A percentile compares a stretch with the other conserved stretches of the same genome.
Evolutionary conservation across 805 yeast genomes (phyloP).

Genomic region (Kregervanrija delftensis): DNA sequence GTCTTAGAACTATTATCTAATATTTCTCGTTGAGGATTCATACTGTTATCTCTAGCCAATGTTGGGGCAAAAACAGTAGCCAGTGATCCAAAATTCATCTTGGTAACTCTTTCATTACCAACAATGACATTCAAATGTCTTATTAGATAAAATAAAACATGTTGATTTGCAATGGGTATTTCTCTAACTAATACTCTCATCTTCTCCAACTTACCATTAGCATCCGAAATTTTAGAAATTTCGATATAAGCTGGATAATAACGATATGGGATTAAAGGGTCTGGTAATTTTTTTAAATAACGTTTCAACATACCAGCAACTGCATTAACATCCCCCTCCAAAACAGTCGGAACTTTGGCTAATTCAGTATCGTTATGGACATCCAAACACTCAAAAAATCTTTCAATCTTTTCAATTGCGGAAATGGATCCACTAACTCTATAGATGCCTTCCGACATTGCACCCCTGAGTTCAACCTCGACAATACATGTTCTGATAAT

Average conservation of each 20-base stretch:
- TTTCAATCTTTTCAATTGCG: slow-evolving; percentile 42
- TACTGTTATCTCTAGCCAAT: slow-evolving; percentile 56
- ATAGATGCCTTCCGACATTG: slow-evolving; percentile 80
- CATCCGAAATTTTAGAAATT: slow-evolving; percentile 32
- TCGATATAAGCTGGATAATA: slow-evolving; percentile 61
- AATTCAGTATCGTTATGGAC: slow-evolving; percentile 26
- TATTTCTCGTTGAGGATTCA: slow-evolving; percentile 74
- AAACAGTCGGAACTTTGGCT: slow-evolving; percentile 15
- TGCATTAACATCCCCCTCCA: slow-evolving; percentile 68
- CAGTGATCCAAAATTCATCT: slow-evolving; percentile 79
- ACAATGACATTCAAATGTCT: slow-evolving; percentile 62
- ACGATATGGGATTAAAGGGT: slow-evolving; percentile 71
- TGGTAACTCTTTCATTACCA: slow-evolving; percentile 44
- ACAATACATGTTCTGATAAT: slow-evolving; percentile 64
- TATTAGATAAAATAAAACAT: slow-evolving; percentile 48
- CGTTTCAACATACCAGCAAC: slow-evolving; percentile 82
- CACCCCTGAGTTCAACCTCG: slow-evolving; percentile 73
- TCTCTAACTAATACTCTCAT: slow-evolving; percentile 39
- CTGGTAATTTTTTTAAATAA: slow-evolving; percentile 76
- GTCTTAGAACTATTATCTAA: slow-evolving; percentile 78
- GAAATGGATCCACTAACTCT: slow-evolving; percentile 81
- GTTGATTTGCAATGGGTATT: slow-evolving; percentile 65
- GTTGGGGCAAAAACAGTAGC: slow-evolving; percentile 96
- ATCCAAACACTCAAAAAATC: slow-evolving; percentile 27
- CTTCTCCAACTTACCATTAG: slow-evolving; percentile 20